phyloP scores from a whole-genome alignment of 768 basidiomycete genomes.

The Clathrus columnatus region DNA sequence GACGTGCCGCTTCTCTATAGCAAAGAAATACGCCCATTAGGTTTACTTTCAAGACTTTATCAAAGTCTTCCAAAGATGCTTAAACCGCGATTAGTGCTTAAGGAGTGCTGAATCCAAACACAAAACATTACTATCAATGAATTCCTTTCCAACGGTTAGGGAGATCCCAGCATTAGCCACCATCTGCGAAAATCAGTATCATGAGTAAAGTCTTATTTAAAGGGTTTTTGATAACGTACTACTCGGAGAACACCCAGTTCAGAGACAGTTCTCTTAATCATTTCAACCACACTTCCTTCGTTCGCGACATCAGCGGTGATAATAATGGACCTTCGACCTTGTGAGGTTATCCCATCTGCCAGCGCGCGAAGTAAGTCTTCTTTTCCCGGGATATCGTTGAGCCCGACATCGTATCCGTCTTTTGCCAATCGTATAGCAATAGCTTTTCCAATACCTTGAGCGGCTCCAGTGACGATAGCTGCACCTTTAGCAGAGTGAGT shows the following conservation, averaged over 20 bases:
- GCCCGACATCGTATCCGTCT: constrained; percentile 38
- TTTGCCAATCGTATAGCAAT: constrained; percentile 38
- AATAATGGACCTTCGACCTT: constrained; percentile 18
- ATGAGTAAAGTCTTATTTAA: too few species aligned
- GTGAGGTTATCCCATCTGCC: constrained; percentile 12
- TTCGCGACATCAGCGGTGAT: constrained; percentile 32
- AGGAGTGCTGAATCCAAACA: neutral
- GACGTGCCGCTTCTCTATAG: constrained; percentile 53
- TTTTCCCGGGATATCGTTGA: constrained; percentile 32
- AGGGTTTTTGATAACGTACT: constrained; percentile 5
- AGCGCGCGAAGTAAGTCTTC: constrained; percentile 9
- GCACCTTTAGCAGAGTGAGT: too few species aligned
- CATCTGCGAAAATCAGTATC: constrained; percentile 19
- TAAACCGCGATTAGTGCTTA: neutral
- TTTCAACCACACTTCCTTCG: constrained; percentile 17
- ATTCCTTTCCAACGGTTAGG: neutral
- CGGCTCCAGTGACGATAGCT: constrained; percentile 37
- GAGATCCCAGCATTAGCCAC: constrained; percentile 20
- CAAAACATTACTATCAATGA: neutral
- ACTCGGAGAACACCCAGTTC: constrained; percentile 23
- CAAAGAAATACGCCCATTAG: constrained; percentile 50
- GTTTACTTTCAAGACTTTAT: constrained; percentile 26
- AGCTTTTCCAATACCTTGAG: constrained; percentile 40
- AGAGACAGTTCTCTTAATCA: constrained; percentile 21
- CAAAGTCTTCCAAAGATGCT: constrained; percentile 17